A percentile compares a stretch with the other conserved stretches of the same genome.
phyloP scores from a whole-genome alignment of 208 protist species.

The Trypanosoma scelopori region DNA sequence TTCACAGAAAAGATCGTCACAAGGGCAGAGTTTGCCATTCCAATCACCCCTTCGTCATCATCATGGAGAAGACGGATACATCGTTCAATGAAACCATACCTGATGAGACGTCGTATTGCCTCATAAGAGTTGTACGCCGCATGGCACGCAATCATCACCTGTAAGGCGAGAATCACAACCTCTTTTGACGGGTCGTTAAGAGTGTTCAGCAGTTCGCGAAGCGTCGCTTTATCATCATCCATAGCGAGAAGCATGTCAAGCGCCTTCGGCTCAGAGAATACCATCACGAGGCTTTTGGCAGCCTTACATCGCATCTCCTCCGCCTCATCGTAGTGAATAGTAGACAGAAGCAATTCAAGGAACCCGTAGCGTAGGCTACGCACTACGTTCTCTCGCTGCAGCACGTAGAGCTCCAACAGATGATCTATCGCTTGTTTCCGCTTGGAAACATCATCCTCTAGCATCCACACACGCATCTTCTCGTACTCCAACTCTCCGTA shows the following conservation, averaged over 20 bases:
- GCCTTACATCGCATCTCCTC: conserved; percentile 65
- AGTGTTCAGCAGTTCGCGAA: conserved; percentile 38
- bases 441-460: conserved; percentile 46
- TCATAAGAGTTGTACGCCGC: conserved; percentile 59
- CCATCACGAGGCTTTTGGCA: conserved; percentile 56
- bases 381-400: conserved; percentile 65
- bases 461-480: conserved; percentile 74
- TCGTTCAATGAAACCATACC: conserved; percentile 36
- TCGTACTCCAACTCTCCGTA: conserved; percentile 66
- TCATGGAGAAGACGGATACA: conserved; percentile 41
- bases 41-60: conserved; percentile 39
- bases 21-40: conserved; percentile 59
- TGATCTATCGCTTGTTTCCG: conserved; percentile 66
- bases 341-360: conserved; percentile 58
- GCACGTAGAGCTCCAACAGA: conserved; percentile 67
- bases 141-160: conserved; percentile 60
- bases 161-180: conserved; percentile 63
- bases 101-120: conserved; percentile 48
- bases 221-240: conserved; percentile 26
- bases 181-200: conserved; percentile 46
- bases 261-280: conserved; percentile 49
- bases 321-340: conserved; percentile 54
- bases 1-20: conserved; percentile 66
- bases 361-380: conserved; percentile 52
- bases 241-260: conserved; percentile 49